Conservation (phyloP, 306 rosid genomes). For the Cotoneaster glaucophyllus region DNA sequence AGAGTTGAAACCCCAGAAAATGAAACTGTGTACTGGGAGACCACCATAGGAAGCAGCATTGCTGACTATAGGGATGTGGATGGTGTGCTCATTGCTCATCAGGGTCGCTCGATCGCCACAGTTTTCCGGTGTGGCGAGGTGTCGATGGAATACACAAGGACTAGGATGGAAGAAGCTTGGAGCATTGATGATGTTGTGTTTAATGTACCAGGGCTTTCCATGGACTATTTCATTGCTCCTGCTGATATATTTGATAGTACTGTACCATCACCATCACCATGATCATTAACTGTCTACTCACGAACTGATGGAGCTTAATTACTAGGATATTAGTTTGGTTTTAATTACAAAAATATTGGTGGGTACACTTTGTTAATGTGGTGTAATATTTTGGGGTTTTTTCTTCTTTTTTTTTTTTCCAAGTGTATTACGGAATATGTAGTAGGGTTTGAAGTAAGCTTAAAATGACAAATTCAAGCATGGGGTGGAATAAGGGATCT, state of each 20-base stretch:
- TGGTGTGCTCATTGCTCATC: slow-evolving; percentile 75
- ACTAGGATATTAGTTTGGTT: slow-evolving; percentile 13
- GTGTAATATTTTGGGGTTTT: not conserved
- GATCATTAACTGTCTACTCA: slow-evolving; percentile 10
- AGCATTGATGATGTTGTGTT: slow-evolving; percentile 86
- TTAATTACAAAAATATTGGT: slow-evolving; percentile 6
- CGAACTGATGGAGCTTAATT: slow-evolving; percentile 5
- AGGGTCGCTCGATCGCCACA: slow-evolving; percentile 82
- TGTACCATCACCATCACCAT: slow-evolving; percentile 53
- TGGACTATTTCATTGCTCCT: slow-evolving; percentile 85
- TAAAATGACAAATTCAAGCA: slow-evolving; percentile 10
- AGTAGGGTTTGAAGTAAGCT: not conserved
- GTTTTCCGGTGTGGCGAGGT: slow-evolving; percentile 75
- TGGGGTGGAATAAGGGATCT: not conserved
- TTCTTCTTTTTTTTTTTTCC: not conserved
- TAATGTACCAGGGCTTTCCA: slow-evolving; percentile 84
- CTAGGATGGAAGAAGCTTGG: slow-evolving; percentile 90
- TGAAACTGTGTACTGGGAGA: slow-evolving; percentile 84
- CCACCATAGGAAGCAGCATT: slow-evolving; percentile 89
- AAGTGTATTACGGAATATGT: slow-evolving; percentile 1
- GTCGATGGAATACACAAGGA: slow-evolving; percentile 74
- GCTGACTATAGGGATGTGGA: slow-evolving; percentile 76
- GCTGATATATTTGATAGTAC: slow-evolving; percentile 56
- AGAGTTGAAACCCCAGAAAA: slow-evolving; percentile 53
- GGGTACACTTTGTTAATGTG: slow-evolving; percentile 10